Conservation (phyloP, 371 early-diverging fungal species). For the Rhizomucor pusillus region DNA sequence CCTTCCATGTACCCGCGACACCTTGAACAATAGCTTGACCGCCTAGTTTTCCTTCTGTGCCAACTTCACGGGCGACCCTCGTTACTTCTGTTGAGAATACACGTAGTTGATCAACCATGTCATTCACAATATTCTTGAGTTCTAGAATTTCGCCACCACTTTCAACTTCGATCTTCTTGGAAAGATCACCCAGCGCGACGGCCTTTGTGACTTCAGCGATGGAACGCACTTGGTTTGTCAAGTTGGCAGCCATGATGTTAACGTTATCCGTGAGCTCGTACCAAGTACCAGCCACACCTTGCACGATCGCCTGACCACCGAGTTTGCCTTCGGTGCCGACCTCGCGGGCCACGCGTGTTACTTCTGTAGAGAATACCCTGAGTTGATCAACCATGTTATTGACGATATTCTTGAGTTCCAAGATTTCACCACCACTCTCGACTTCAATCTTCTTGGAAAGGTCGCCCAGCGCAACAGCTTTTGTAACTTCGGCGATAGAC, state of each 20-base stretch:
- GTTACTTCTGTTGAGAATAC: slow-evolving; percentile 38
- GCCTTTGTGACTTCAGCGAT: slow-evolving; percentile 28
- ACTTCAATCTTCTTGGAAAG: slow-evolving; percentile 32
- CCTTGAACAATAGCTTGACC: slow-evolving; percentile 39
- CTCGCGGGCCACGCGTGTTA: slow-evolving; percentile 42
- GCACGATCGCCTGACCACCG: slow-evolving; percentile 46
- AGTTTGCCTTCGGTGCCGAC: slow-evolving; percentile 41
- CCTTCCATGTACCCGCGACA: slow-evolving; percentile 39
- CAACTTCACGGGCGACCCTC: slow-evolving; percentile 51
- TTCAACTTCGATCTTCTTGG: slow-evolving; percentile 23
- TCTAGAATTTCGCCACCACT: slow-evolving; percentile 24
- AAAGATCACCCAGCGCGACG: slow-evolving; percentile 28
- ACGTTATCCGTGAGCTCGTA: slow-evolving; percentile 41
- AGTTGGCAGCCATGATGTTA: slow-evolving; percentile 32
- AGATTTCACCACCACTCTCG: slow-evolving; percentile 35
- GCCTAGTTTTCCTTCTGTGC: slow-evolving; percentile 46
- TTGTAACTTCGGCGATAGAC: slow-evolving; percentile 36
- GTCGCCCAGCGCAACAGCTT: slow-evolving; percentile 40
- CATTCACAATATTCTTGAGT: slow-evolving; percentile 18
- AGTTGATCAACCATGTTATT: slow-evolving; percentile 28
- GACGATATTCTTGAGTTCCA: slow-evolving; percentile 33
- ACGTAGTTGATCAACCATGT: slow-evolving; percentile 29
- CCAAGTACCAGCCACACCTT: slow-evolving; percentile 38
- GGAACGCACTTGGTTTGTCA: slow-evolving; percentile 27
- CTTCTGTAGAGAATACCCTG: slow-evolving; percentile 35